Evolutionary conservation across 495 filamentous ascomycete species (phyloP), one percentile per base, ranked within the genome.

Genomic region (Clohesyomyces aquaticus): DNA sequence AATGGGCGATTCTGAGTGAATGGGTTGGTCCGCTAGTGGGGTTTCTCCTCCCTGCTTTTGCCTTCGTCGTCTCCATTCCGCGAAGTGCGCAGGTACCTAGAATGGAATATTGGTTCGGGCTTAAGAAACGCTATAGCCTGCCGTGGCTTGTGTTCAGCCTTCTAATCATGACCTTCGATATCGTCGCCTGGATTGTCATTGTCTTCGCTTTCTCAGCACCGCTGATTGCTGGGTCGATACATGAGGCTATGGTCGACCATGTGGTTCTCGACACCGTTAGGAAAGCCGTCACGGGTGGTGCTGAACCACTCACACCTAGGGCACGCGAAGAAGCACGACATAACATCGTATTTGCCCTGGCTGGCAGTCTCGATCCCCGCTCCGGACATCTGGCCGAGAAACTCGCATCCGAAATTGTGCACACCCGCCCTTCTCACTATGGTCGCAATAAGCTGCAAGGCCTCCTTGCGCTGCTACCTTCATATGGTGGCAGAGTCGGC

Each of bases 11-110:
- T 18, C 19, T 57, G 9, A 45, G 19, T 11, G 29, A 57, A 29
- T 57, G 55, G 55, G 19, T 57, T 22, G 55, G 55, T 19, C 55
- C 55, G 10, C 55, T 57, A 1, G 55, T 57, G 6, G 55, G 55
- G 27, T 57, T 57, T 27, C 42, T 57, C 12, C 19, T 57, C 18
- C 55, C 55, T 3, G 55, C 35, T 23, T 47, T 57, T 11, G 55
- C 55, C 12, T 57, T 57, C 21, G 55, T 57, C 4, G 42, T 57
- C 3, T 57, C 55, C 23, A 57, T 57, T 18, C 55, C 55, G 4
- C 38, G 55, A 11, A 18, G 29, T 2, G 28, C 47, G 14, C 35
- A 25, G 9, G 19, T 57, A 25, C 55, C 55, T 8, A 42, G 55
- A 28, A 27, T 32, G 14, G 55, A 57, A 25, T 4, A 25, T n/a